These are phyloP conservation scores for Tagetes erecta DNA, from an alignment of 129 eudicot genomes.

Conservation along the genomic window DNA sequence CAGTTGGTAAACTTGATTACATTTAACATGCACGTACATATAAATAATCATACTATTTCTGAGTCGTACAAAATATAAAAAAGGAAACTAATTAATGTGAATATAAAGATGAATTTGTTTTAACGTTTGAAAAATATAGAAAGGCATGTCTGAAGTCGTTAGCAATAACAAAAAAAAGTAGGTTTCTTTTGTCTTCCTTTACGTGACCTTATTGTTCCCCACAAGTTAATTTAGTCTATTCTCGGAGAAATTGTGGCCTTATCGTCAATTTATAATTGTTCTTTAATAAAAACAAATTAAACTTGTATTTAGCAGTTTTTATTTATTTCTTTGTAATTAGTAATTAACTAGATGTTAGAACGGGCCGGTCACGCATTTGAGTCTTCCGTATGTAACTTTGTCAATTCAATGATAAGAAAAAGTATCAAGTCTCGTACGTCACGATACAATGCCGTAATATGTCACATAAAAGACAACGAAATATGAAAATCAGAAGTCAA, in stretches of 20 bases:
- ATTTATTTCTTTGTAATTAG: neutral
- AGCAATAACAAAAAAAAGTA: slow-evolving; percentile 28
- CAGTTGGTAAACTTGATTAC: no score
- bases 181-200: slow-evolving; percentile 31
- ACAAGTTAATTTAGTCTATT: slow-evolving; percentile 24
- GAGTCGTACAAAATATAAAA: neutral
- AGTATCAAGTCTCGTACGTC: no score
- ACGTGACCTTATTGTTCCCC: slow-evolving; percentile 30
- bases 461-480: no score
- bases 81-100: slow-evolving; percentile 4
- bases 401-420: no score
- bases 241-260: slow-evolving; percentile 18
- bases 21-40: no score
- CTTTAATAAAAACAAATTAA: neutral
- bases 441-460: no score
- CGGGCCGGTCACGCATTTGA: no score
- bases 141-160: slow-evolving; percentile 15
- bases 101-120: slow-evolving; percentile 1
- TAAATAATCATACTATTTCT: no score
- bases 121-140: slow-evolving; percentile 25
- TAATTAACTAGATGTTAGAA: no score
- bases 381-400: no score
- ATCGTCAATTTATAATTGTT: neutral
- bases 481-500: no score
- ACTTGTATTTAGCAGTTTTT: neutral